Conservation (phyloP, 2,329 filamentous ascomycete species). For the Arthrobotrys conoides region DNA sequence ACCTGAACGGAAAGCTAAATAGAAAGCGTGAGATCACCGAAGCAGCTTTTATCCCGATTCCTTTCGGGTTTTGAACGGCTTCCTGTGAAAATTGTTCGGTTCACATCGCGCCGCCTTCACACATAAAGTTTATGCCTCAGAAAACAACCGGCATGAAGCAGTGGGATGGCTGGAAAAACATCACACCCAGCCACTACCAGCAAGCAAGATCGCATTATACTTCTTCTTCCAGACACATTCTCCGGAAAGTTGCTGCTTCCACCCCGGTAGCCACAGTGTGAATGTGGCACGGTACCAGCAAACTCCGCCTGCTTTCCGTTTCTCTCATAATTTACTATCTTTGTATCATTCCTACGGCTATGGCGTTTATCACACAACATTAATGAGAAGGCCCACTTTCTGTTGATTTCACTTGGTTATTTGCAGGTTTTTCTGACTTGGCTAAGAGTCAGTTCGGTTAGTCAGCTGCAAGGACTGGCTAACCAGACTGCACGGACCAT, state of each 20-base stretch:
- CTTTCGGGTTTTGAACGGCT: constrained; percentile 25
- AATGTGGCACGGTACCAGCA: background rate
- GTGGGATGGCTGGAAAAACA: background rate
- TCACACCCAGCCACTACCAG: background rate
- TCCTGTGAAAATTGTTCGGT: background rate
- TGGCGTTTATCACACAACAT: constrained; percentile 23
- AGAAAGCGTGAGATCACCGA: constrained; percentile 32
- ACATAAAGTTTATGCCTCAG: constrained; percentile 7
- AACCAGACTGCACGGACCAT: constrained; percentile 1
- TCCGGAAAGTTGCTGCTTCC: background rate
- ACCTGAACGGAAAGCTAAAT: too few species aligned
- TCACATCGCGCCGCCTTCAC: background rate
- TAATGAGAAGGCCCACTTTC: background rate
- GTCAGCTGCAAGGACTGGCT: constrained; percentile 17
- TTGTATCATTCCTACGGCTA: constrained; percentile 44
- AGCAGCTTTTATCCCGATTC: constrained; percentile 12
- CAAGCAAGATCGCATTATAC: constrained; percentile 7
- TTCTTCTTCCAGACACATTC: constrained; percentile 5
- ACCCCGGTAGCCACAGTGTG: background rate
- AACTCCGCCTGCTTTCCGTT: background rate
- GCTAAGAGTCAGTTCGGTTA: constrained; percentile 10
- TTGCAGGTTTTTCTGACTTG: background rate
- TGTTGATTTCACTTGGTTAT: constrained; percentile 2
- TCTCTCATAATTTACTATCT: background rate
- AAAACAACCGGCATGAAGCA: constrained; percentile 14